These are phyloP conservation scores for Heterobasidion parviporum DNA, from an alignment of 1,284 basidiomycete species.

Conservation along the genomic window DNA sequence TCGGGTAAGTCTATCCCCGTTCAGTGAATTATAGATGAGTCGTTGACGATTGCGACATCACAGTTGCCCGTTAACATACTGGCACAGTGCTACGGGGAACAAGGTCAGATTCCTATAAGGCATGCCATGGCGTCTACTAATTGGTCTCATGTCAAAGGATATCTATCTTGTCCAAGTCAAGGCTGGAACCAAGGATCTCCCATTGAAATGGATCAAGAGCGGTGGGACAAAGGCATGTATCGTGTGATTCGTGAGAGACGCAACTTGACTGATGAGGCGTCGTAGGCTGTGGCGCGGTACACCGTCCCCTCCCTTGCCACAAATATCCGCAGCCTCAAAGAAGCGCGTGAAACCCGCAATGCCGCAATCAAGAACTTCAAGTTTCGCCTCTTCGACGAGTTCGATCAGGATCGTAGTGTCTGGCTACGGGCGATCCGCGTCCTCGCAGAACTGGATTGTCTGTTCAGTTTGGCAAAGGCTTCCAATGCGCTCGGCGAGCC, in stretches of 20 bases:
- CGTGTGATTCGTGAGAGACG: background rate
- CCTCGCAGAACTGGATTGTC: conserved; percentile 86
- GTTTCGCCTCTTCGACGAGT: conserved; percentile 73
- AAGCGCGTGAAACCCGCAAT: conserved; percentile 83
- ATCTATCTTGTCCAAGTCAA: conserved; percentile 82
- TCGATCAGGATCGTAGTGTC: conserved; percentile 74
- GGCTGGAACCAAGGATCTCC: conserved; percentile 53
- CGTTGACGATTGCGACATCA: background rate
- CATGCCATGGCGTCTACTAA: background rate
- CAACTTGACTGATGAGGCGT: background rate
- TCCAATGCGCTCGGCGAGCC: conserved; percentile 90
- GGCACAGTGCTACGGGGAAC: conserved; percentile 79
- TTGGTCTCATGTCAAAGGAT: conserved; percentile 39
- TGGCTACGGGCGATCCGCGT: conserved; percentile 78
- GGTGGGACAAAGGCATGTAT: conserved; percentile 66
- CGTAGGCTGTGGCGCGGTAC: conserved; percentile 67
- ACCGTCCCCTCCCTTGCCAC: conserved; percentile 64
- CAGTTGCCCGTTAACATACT: conserved; percentile 58
- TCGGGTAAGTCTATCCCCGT: conserved; percentile 34
- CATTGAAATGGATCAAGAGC: conserved; percentile 79
- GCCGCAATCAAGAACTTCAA: conserved; percentile 79
- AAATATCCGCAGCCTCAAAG: conserved; percentile 77
- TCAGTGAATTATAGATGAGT: conserved; percentile 2
- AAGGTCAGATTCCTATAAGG: conserved; percentile 40
- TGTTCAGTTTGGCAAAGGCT: conserved; percentile 88